Conservation (phyloP, 140 eudicot genomes). For the Bidens hawaiensis region DNA sequence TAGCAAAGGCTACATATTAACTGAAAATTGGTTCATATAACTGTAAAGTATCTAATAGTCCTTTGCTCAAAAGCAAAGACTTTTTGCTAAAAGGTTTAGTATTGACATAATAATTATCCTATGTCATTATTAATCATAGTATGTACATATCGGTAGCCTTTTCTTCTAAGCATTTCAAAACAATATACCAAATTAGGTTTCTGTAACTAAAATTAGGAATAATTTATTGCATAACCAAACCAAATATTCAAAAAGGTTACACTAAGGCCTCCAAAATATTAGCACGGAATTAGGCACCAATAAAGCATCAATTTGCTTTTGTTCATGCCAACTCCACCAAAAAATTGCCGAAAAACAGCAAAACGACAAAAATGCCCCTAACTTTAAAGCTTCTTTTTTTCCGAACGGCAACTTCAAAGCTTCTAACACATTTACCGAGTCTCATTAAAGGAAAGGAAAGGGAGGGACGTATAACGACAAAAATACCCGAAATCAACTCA, state of each 20-base stretch:
- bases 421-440: too few species aligned
- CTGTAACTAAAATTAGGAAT: neutral
- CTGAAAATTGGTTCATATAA: constrained; percentile 3
- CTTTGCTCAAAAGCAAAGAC: neutral
- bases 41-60: neutral
- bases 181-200: neutral
- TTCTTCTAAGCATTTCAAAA: neutral
- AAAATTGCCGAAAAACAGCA: neutral
- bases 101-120: neutral
- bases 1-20: constrained; percentile 9
- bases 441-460: too few species aligned
- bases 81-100: neutral
- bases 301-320: neutral
- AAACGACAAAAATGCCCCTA: neutral
- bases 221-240: neutral
- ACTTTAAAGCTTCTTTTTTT: too few species aligned
- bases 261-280: neutral
- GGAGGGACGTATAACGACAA: too few species aligned
- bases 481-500: too few species aligned
- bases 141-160: constrained; percentile 1
- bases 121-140: neutral
- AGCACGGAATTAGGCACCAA: neutral
- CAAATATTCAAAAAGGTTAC: neutral
- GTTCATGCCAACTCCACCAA: neutral
- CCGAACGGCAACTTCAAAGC: too few species aligned